phyloP scores from a whole-genome alignment of 169 alveolate genomes.

The Babesia bovis region DNA sequence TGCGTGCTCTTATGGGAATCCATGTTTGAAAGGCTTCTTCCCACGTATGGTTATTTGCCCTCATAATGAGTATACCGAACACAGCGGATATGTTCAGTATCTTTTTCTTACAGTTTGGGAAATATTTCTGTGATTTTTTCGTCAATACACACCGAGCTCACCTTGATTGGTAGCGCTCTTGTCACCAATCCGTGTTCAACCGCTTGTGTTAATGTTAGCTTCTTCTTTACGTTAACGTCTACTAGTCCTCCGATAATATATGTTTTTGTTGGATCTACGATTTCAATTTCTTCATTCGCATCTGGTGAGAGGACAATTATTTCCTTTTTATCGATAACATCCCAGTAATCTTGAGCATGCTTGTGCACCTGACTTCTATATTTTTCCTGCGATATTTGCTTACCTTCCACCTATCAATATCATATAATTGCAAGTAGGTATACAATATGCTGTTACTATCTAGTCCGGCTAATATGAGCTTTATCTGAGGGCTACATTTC shows the following conservation, averaged over 20 bases:
- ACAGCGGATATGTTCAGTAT: slow-evolving; percentile 62
- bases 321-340: slow-evolving; percentile 29
- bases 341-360: slow-evolving; percentile 49
- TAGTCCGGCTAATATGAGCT: slow-evolving; percentile 42
- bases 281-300: slow-evolving; percentile 51
- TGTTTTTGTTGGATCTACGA: slow-evolving; percentile 33
- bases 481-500: slow-evolving; percentile 12
- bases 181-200: slow-evolving; percentile 24
- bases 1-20: slow-evolving; percentile 41
- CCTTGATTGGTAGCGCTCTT: slow-evolving; percentile 52
- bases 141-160: not conserved
- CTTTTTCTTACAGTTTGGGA: slow-evolving; percentile 58
- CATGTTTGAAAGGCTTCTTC: slow-evolving; percentile 53
- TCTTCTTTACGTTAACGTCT: slow-evolving; percentile 57
- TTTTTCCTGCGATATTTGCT: not conserved
- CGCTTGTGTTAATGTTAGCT: slow-evolving; percentile 29
- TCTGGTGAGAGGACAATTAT: slow-evolving; percentile 65
- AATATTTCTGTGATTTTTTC: slow-evolving; percentile 33
- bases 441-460: slow-evolving; percentile 8
- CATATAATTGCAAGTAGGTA: slow-evolving; percentile 23
- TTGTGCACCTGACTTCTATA: slow-evolving; percentile 29
- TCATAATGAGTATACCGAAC: slow-evolving; percentile 43
- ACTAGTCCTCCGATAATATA: slow-evolving; percentile 67
- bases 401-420: slow-evolving; percentile 60
- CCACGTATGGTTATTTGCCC: slow-evolving; percentile 57